Evolutionary conservation across 495 filamentous ascomycete genomes (phyloP).

Genomic region (Penicillium arizonense): DNA sequence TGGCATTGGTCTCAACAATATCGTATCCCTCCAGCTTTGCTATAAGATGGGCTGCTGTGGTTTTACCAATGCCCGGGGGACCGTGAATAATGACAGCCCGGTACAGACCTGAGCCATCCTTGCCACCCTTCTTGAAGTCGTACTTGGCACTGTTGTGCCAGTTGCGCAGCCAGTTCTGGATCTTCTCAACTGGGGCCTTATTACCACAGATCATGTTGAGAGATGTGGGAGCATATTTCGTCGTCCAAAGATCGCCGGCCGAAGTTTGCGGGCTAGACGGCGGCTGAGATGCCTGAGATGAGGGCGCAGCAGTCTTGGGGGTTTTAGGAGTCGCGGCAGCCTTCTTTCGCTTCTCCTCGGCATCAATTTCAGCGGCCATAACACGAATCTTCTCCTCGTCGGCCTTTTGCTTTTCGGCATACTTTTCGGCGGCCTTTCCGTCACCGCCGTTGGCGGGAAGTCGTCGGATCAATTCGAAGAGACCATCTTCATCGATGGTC

Average conservation of each 20-base stretch:
- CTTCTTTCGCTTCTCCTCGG: conserved; percentile 51
- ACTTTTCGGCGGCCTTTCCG: conserved; percentile 81
- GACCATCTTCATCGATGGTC: conserved; percentile 89
- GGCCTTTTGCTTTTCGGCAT: conserved; percentile 75
- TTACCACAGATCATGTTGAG: conserved; percentile 93
- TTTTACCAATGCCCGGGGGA: conserved; percentile 96
- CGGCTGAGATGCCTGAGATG: conserved; percentile 19
- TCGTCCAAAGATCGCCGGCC: conserved; percentile 79
- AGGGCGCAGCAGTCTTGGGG: conserved; percentile 5
- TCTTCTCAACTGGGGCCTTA: conserved; percentile 83
- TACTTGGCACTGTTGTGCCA: conserved; percentile 74
- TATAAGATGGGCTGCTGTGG: conserved; percentile 91
- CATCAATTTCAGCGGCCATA: conserved; percentile 81
- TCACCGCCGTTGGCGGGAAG: conserved; percentile 84
- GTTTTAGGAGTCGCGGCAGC: conserved; percentile 36
- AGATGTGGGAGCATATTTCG: conserved; percentile 86
- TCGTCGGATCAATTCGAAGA: conserved; percentile 81
- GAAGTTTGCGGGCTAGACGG: conserved; percentile 21
- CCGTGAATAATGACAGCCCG: conserved; percentile 91
- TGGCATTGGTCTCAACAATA: conserved; percentile 91
- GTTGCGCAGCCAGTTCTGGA: conserved; percentile 80
- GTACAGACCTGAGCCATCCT: conserved; percentile 74
- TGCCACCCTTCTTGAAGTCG: conserved; percentile 73
- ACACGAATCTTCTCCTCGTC: conserved; percentile 75
- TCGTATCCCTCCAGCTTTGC: conserved; percentile 93